Base-by-base conservation (phyloP, 2,329 filamentous ascomycete genomes). In the Apiospora phragmitis region DNA sequence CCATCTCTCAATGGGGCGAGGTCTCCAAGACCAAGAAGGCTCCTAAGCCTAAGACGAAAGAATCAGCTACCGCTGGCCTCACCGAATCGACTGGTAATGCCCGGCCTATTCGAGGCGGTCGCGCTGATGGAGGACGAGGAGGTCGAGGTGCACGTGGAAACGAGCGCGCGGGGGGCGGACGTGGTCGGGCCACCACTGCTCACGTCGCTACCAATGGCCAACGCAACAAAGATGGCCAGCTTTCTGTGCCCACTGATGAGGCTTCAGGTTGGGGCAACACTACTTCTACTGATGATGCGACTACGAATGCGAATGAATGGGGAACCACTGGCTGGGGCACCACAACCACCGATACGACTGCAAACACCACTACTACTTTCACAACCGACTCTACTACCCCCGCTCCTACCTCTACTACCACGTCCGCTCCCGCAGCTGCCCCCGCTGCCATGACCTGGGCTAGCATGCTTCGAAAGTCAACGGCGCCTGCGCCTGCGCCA, bases 21-120 rank as follows among this genome's bases (percentile, higher is more conserved):
- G 93, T 96, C 75, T 92, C 92, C 76, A 93, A 93, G 87, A 88
- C 90, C 78, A 92, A 92, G 85, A 95, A 94, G 86, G 90, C 92
- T 76, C 86, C 89, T 75, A 84, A 91, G 82, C 87, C 91, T 75
- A 95, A 95, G 88, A 85, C 87, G 73, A 92, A 93, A 82, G 90
- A 93, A 69, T 81, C 87, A 70, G 76, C 83, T 69, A 80, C 86
- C 73, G 83, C 86, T 71, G 84, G 88, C 71, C 82, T 87, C 72
- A 86, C 86, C 75, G 86, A 89, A 74, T 79, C 83, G 70, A 77
- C 83, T 69, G 81, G 83, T 74, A 82, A 83, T 74, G 79, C 80
- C 74, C 84, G 87, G 80, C 81, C 86, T 74, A 81, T 85, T 75
- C 87, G 91, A 76, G 90, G 90, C 77, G 89, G 89, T 71, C 89